A percentile compares a stretch with the other conserved stretches of the same genome.
Conservation (phyloP, 306 rosid species). For the Fragaria nilgerrensis region DNA sequence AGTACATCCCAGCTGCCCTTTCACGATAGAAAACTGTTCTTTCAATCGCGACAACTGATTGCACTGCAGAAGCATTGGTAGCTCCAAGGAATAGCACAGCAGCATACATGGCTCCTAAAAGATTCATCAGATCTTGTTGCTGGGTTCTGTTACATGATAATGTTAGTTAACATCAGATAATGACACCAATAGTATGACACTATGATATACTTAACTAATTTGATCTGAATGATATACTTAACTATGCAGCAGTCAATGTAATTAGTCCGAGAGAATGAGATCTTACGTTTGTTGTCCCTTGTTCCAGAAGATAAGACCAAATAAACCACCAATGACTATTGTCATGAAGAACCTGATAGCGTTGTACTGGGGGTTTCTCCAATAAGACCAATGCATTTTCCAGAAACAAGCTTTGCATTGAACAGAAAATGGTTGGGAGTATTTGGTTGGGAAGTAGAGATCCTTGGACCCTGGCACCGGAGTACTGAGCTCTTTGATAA, state of each 20-base stretch:
- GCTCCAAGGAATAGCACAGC: conserved; percentile 47
- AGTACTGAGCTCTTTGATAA: conserved; percentile 37
- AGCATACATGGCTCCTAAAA: conserved; percentile 45
- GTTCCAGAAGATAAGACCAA: conserved; percentile 46
- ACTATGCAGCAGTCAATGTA: not conserved
- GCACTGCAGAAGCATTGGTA: conserved; percentile 35
- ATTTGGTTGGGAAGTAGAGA: conserved; percentile 38
- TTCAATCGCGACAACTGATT: conserved; percentile 37
- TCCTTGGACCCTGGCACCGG: conserved; percentile 39
- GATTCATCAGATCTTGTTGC: conserved; percentile 40
- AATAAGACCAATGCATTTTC: conserved; percentile 47
- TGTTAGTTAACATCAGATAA: not conserved
- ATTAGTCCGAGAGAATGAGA: not conserved
- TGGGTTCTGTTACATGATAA: conserved; percentile 25
- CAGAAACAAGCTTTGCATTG: conserved; percentile 55
- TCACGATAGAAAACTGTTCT: conserved; percentile 49
- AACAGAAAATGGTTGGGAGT: conserved; percentile 34
- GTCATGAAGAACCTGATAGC: conserved; percentile 42
- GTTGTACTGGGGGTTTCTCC: conserved; percentile 47
- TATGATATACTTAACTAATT: not conserved
- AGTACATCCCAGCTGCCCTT: conserved; percentile 51
- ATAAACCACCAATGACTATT: conserved; percentile 29
- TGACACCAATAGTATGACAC: too few species aligned
- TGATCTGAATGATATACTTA: not conserved
- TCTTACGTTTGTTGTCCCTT: conserved; percentile 44